phyloP scores from a whole-genome alignment of 441 rosid species.

The Adansonia rubrostipa region DNA sequence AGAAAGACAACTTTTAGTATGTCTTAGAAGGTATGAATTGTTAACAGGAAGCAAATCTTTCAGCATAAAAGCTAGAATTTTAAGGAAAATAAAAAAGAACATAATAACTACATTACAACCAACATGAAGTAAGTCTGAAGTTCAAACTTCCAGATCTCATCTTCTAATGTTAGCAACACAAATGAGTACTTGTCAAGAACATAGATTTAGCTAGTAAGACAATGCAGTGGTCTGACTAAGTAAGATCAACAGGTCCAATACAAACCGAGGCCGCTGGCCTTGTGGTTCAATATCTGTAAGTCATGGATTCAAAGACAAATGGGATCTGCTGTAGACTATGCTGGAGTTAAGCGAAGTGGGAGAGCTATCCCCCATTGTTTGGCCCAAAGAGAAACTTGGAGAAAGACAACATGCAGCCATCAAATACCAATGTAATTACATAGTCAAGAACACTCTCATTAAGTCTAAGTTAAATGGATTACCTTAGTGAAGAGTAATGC shows the following conservation, averaged over 20 bases:
- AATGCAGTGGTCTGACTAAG: not conserved
- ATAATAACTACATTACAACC: not conserved
- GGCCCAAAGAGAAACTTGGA: not conserved
- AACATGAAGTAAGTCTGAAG: not conserved
- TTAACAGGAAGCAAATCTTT: not conserved
- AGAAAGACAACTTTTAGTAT: not conserved
- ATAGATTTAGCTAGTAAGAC: not conserved
- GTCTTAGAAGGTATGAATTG: not conserved
- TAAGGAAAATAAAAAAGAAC: not conserved
- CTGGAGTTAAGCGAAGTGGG: not conserved
- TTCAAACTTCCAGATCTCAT: slow-evolving; percentile 1
- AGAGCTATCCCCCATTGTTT: slow-evolving; percentile 9
- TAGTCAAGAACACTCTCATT: slow-evolving; percentile 9
- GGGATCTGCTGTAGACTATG: not conserved
- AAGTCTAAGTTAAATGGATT: not conserved
- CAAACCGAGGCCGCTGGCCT: not conserved
- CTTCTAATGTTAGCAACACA: not conserved
- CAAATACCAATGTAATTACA: not conserved
- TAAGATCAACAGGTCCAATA: not conserved
- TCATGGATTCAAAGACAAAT: not conserved
- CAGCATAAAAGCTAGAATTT: not conserved
- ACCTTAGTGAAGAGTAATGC: not conserved
- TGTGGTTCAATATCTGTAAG: not conserved
- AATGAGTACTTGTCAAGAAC: slow-evolving; percentile 3
- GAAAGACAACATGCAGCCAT: not conserved